These are phyloP conservation scores for Setaria italica DNA, from an alignment of 202 grass and related monocot species.

Conservation along the genomic window DNA sequence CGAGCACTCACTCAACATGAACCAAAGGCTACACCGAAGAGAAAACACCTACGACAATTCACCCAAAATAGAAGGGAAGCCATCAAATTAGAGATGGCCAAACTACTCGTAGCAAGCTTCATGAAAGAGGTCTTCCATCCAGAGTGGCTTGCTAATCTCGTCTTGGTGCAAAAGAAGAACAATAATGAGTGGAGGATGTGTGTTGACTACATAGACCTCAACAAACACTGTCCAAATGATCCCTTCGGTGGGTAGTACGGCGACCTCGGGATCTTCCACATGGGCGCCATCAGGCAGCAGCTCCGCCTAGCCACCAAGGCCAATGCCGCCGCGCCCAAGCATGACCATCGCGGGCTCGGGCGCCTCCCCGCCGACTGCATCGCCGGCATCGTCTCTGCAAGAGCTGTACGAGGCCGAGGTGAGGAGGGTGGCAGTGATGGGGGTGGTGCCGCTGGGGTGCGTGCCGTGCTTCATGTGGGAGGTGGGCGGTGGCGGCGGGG, in stretches of 20 bases:
- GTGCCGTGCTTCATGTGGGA: conserved; percentile 65
- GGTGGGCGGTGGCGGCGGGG: conserved; percentile 4
- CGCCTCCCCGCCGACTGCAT: conserved; percentile 60
- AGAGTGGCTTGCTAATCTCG: too few relatives aligned
- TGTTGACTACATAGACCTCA: too few relatives aligned
- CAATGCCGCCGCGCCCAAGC: conserved; percentile 55
- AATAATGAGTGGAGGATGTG: too few relatives aligned
- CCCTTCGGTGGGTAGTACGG: conserved; percentile 48
- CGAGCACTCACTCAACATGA: too few relatives aligned
- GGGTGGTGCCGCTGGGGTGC: conserved; percentile 71
- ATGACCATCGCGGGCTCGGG: conserved; percentile 53
- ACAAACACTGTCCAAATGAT: too few relatives aligned
- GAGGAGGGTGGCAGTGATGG: conserved; percentile 68
- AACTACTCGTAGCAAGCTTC: too few relatives aligned
- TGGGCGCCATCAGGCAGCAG: conserved; percentile 56
- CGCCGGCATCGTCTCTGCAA: conserved; percentile 3
- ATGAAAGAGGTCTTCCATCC: too few relatives aligned
- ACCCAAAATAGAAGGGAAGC: too few relatives aligned
- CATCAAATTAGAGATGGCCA: too few relatives aligned
- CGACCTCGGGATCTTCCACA: conserved; percentile 47
- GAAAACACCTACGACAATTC: too few relatives aligned
- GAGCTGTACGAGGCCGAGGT: conserved; percentile 69
- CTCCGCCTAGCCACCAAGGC: conserved; percentile 52
- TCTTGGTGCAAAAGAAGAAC: too few relatives aligned
- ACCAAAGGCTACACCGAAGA: too few relatives aligned